Base-by-base conservation (phyloP, 345 rosid species). In the Combretum micranthum region DNA sequence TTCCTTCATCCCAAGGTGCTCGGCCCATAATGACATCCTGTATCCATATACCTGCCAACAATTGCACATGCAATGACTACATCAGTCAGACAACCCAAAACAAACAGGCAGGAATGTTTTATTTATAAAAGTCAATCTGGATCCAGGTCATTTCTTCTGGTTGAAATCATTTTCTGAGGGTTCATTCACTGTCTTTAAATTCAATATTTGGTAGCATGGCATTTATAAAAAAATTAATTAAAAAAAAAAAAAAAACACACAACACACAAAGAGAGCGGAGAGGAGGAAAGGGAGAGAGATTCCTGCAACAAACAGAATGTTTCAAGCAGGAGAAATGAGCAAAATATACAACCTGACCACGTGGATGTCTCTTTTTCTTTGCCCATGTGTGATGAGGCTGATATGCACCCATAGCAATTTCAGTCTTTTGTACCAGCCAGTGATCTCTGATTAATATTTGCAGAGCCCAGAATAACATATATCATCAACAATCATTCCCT, bases 361-460 rank as follows among this genome's bases (percentile, higher is more conserved):
- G 75, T 6, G 97, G 99, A 63, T 76, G 89, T 58, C 64, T 60
- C 53, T 76, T 70, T 72, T 77, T 85, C 53, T 59, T 2, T 45
- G 65, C 60, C 83, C 96, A 87, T 12, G 96, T 64, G 62, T 85
- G 72, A 74, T 80, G 79, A 22, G 96, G 99, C 69, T 93, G 99
- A 68, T 93, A 93, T 13, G 96, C 88, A 56, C 97, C 99, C 99
- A 93, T 83, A 18, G 97, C 97, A 55, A 84, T 84, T 76, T 90
- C 97, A 0, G 97, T 90, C 97, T 70, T 83, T 90, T 3, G 96
- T 73, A 11, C 97, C 97, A n/a, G 94, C 96, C 94, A 90, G 75
- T 20, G 97, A 90, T 72, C 97, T 83, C 81, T 90, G 97, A 79
- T 90, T 90, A 49, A 90, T 83, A 78, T 90, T 90, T 22, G 97